Base-by-base conservation (phyloP, 345 rosid genomes). In the Cardamine resedifolia region DNA sequence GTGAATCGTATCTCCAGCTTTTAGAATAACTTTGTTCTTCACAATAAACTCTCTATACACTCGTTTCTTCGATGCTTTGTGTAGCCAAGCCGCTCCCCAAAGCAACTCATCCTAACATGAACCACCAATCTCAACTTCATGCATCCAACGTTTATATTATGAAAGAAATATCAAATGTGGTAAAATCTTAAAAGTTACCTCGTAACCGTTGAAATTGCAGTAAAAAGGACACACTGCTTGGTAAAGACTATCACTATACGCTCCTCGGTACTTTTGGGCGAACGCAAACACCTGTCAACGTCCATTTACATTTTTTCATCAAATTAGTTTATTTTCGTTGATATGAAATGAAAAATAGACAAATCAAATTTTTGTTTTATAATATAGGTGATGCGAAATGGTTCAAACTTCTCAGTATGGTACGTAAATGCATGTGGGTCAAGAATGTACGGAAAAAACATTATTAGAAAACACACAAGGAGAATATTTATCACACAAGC, bases 71-170 rank as follows among this genome's bases (percentile, higher is more conserved):
- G 99, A 91, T 6, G 99, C 99, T 78, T 84, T 95, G 77, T 90
- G 96, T 70, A 95, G 18, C 99, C 99, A 95, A 23, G 96, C 92
- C 3, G 99, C 96, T 18, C 84, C 98, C 99, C 98, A 95, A 2
- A 95, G 84, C 79, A 95, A 79, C 83, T 95, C 99, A 58, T 95
- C 99, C 99, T 94, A n/a, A 57, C 21, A 67, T 23, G 7, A 16
- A 55, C 45, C 53, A 66, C 12, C 24, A 52, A 12, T 41, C 8
- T 27, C 30, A 51, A 52, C 12, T 27, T 50, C 31, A 49, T 65
- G n/a, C 31, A 55, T 45, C 31, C 26, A 48, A 38, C 36, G 20
- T 19, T 23, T 4, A 10, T 44, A 1, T n/a, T 10, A 4, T 14
- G 4, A 12, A 52, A 52, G 5, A 18, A 12, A 52, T 14, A 6